Base-by-base conservation (phyloP, 345 rosid species). In the Euphorbia pulcherrima region DNA sequence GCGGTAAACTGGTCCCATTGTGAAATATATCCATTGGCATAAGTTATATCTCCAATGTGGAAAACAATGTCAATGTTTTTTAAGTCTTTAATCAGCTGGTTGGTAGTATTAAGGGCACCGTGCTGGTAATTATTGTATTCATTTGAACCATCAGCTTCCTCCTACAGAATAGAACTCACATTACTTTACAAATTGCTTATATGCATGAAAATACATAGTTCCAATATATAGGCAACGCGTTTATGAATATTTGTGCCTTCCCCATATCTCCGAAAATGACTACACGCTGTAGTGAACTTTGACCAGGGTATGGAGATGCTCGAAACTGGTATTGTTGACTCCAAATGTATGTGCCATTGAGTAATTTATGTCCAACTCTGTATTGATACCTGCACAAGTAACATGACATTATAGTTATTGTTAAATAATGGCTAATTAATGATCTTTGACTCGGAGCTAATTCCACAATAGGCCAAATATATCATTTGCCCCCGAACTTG, bases 221-320 rank as follows among this genome's bases (percentile, higher is more conserved):
- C 5, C 20, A 50, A 52, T 21, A 23, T 3, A 53, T 53, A 24
- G 20, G 7, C 6, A 52, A n/a, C 56, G 21, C 65, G 9, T 39
- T 6, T 41, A 41, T 62, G 27, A 29, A 23, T 30, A 28, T 44
- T 29, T 18, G 53, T 53, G 87, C 96, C 92, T 87, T 89, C 82
- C 96, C 96, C 96, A 89, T 84, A 77, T 89, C 96, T 21, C 96
- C 90, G 65, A 87, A 87, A 79, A 87, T 84, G 2, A 89, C 80
- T 8, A 89, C 87, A 18, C 74, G 88, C 44, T 89, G 90, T 24
- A 83, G 53, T 62, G 92, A 89, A 73, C 64, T 72, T 75, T 89
- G 89, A 26, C 96, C 92, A 0, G 96, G 89, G 68, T 76, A 87
- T 11, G 90, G 96, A 66, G 96, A 84, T 65, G 90, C 84, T 76